Percentiles rank a stretch among this genome's conserved stretches.
These are phyloP conservation scores for Castanea sativa DNA, from an alignment of 306 rosid species.

Conservation along the genomic window DNA sequence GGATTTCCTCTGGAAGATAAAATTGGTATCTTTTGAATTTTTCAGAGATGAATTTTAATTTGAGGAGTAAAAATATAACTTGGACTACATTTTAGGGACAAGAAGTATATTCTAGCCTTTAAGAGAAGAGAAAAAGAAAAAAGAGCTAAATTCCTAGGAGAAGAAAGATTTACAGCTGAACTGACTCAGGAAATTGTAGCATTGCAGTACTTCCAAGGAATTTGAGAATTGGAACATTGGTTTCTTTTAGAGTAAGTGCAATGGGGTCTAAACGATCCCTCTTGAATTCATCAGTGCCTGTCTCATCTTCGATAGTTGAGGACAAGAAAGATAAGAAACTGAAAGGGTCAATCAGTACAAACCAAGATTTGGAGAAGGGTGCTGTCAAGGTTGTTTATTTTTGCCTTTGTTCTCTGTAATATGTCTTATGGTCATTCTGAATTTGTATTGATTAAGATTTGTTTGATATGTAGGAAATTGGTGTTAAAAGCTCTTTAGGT, in stretches of 20 bases:
- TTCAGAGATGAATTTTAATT: no score
- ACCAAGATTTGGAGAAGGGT: conserved; percentile 29
- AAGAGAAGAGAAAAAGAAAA: no score
- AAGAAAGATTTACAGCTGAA: neutral
- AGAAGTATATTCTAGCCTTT: no score
- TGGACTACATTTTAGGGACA: no score
- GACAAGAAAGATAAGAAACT: conserved; percentile 35
- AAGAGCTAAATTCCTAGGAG: no score
- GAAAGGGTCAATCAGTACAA: conserved; percentile 36
- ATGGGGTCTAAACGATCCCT: conserved; percentile 47
- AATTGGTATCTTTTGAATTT: no score
- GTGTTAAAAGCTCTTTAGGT: conserved; percentile 31
- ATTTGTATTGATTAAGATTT: conserved; percentile 13
- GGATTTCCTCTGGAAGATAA: no score
- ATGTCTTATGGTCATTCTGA: conserved; percentile 6
- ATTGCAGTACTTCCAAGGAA: conserved; percentile 49
- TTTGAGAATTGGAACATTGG: conserved; percentile 36
- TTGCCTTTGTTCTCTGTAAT: neutral
- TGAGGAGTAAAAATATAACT: no score
- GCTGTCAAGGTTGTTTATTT: conserved; percentile 41
- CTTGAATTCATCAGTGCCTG: conserved; percentile 37
- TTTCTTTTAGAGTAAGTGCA: conserved; percentile 34
- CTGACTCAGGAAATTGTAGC: conserved; percentile 34
- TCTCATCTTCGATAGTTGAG: conserved; percentile 19
- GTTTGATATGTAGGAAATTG: conserved; percentile 44